A percentile compares a stretch with the other conserved stretches of the same genome.
These are phyloP conservation scores for Annona cherimola DNA, from an alignment of 164 flowering plant genomes.

Conservation along the genomic window DNA sequence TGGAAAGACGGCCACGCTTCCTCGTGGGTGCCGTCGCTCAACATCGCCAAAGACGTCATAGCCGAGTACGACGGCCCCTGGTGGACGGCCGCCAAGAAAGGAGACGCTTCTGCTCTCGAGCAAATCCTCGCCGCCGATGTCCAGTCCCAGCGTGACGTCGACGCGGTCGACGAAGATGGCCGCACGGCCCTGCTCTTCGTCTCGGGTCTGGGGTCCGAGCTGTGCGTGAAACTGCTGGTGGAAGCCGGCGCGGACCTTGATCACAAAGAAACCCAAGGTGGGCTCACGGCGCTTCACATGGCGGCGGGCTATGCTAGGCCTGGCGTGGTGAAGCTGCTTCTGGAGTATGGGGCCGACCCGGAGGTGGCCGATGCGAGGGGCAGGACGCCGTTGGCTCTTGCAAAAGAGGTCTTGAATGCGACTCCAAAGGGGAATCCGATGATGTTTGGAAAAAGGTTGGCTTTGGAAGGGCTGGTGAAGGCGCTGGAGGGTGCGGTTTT, in stretches of 20 bases:
- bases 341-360: slow-evolving; percentile 73
- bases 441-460: slow-evolving; percentile 73
- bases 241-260: slow-evolving; percentile 69
- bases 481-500: slow-evolving; percentile 53
- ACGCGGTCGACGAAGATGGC: slow-evolving; percentile 77
- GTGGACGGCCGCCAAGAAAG: slow-evolving; percentile 97
- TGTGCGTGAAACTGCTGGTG: slow-evolving; percentile 49
- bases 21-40: slow-evolving; percentile 75
- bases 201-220: slow-evolving; percentile 80
- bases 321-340: slow-evolving; percentile 35
- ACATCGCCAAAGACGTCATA: slow-evolving; percentile 71
- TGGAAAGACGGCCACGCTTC: slow-evolving; percentile 93
- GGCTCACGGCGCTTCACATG: slow-evolving; percentile 84
- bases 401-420: slow-evolving; percentile 49
- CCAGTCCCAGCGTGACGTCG: slow-evolving; percentile 50
- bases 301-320: slow-evolving; percentile 94
- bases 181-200: slow-evolving; percentile 86
- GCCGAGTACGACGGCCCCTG: slow-evolving; percentile 90
- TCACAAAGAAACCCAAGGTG: slow-evolving; percentile 52
- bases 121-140: slow-evolving; percentile 27
- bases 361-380: slow-evolving; percentile 63
- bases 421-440: slow-evolving; percentile 73
- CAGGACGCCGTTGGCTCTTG: slow-evolving; percentile 58
- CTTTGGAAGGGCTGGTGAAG: slow-evolving; percentile 54
- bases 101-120: slow-evolving; percentile 53